A percentile compares a stretch with the other conserved stretches of the same genome.
These are phyloP conservation scores for Aspergillus intermedius DNA, from an alignment of 2,329 filamentous ascomycete genomes.

Conservation along the genomic window DNA sequence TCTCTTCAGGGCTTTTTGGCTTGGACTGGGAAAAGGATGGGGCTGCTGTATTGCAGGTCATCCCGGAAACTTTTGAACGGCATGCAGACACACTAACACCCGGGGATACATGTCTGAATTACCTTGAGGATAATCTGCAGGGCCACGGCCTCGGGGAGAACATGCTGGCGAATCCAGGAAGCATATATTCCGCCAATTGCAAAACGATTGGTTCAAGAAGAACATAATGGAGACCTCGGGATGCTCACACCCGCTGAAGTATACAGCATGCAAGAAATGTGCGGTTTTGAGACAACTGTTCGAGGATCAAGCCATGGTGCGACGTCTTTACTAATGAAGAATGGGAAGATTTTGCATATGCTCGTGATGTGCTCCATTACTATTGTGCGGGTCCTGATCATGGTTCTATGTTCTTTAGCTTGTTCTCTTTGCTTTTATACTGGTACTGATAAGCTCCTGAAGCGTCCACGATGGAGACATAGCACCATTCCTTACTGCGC, in stretches of 20 bases:
- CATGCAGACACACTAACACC: slow-evolving; percentile 53
- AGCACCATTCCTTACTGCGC: slow-evolving; percentile 47
- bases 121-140: slow-evolving; percentile 29
- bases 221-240: slow-evolving; percentile 24
- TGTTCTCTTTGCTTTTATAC: slow-evolving; percentile 23
- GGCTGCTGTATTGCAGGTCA: slow-evolving; percentile 43
- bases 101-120: slow-evolving; percentile 40
- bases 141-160: slow-evolving; percentile 48
- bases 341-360: slow-evolving; percentile 53
- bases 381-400: slow-evolving; percentile 48
- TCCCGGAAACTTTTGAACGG: slow-evolving; percentile 46
- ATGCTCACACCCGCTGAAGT: slow-evolving; percentile 45
- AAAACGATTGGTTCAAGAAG: slow-evolving; percentile 30
- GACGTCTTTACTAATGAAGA: slow-evolving; percentile 49
- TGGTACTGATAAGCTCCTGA: neutral
- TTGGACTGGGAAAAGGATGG: slow-evolving; percentile 36
- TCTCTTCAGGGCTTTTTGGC: slow-evolving; percentile 51
- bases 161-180: slow-evolving; percentile 43
- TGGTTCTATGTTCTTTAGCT: slow-evolving; percentile 51
- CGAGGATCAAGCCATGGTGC: slow-evolving; percentile 52
- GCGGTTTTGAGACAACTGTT: slow-evolving; percentile 52
- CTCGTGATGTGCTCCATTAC: slow-evolving; percentile 52
- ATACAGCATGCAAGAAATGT: slow-evolving; percentile 57
- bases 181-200: slow-evolving; percentile 45
- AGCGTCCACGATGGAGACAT: slow-evolving; percentile 55